Conservation (phyloP, 352 stramenopile genomes). For the Phytophthora ramorum region DNA sequence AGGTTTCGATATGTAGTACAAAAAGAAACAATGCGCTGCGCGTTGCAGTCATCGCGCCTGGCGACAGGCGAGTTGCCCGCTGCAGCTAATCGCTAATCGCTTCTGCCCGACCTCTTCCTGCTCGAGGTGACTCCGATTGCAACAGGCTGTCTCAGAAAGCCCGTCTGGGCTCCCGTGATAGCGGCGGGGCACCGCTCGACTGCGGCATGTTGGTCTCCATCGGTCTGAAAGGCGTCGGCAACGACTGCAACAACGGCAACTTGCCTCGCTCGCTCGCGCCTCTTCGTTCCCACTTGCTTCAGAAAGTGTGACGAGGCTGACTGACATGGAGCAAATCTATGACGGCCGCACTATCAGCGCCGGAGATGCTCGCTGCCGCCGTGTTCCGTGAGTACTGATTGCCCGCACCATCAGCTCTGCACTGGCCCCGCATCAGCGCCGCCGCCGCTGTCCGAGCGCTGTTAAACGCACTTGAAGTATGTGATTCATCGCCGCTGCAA, state of each 20-base stretch:
- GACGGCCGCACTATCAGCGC: slow-evolving; percentile 20
- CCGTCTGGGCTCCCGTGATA: slow-evolving; percentile 12
- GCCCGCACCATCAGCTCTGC: slow-evolving; percentile 29
- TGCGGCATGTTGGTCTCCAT: not conserved
- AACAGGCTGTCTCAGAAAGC: slow-evolving; percentile 25
- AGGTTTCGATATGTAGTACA: slow-evolving; percentile 11
- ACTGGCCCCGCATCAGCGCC: slow-evolving; percentile 20
- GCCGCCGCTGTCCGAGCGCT: slow-evolving; percentile 10
- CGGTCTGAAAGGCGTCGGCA: not conserved
- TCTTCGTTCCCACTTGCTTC: slow-evolving; percentile 12
- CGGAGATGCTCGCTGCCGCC: slow-evolving; percentile 1
- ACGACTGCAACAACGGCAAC: slow-evolving; percentile 12
- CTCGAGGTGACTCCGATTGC: slow-evolving; percentile 12
- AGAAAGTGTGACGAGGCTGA: slow-evolving; percentile 33
- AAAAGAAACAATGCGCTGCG: not conserved
- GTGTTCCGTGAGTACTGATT: slow-evolving; percentile 24
- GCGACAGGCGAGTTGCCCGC: not conserved
- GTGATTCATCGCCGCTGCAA: slow-evolving; percentile 8
- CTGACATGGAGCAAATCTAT: slow-evolving; percentile 14
- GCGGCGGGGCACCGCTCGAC: slow-evolving; percentile 15
- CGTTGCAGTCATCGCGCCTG: not conserved
- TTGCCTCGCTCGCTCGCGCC: slow-evolving; percentile 1
- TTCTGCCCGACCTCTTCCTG: slow-evolving; percentile 3
- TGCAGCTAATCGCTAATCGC: too few species aligned
- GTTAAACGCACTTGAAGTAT: slow-evolving; percentile 30